Evolutionary conservation across 2,329 filamentous ascomycete species (phyloP).

Genomic region (Fusarium sp.): DNA sequence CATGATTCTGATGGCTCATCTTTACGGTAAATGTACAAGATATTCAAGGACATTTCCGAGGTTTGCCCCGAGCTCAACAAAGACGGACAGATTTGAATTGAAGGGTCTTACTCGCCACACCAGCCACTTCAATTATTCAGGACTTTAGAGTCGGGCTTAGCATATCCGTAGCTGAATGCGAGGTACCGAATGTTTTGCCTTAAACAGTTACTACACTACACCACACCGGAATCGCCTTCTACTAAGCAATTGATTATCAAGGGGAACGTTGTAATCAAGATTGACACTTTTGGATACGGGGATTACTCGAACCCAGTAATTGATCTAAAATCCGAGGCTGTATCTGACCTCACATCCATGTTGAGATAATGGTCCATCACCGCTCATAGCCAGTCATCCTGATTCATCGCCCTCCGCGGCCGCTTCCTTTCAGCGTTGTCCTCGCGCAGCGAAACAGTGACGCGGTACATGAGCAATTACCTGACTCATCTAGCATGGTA

Average conservation of each 20-base stretch:
- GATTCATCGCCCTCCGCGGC: conserved; percentile 23
- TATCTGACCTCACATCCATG: conserved; percentile 14
- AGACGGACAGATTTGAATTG: conserved; percentile 10
- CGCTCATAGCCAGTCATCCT: conserved; percentile 16
- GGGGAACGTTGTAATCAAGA: not conserved
- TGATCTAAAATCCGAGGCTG: conserved; percentile 18
- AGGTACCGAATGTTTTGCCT: conserved; percentile 21
- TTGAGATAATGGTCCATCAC: not conserved
- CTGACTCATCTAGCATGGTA: conserved; percentile 37
- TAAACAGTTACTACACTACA: conserved; percentile 5
- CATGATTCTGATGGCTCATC: conserved; percentile 19
- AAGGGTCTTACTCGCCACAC: conserved; percentile 43
- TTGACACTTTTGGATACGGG: conserved; percentile 6
- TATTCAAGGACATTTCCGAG: conserved; percentile 15
- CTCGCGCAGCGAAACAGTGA: conserved; percentile 21
- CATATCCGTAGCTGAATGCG: not conserved
- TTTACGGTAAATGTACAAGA: conserved; percentile 6
- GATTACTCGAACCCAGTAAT: conserved; percentile 14
- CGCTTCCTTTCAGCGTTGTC: conserved; percentile 23
- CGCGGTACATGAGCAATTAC: conserved; percentile 33
- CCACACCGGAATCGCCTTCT: conserved; percentile 32
- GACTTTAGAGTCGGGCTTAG: conserved; percentile 12
- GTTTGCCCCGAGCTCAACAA: conserved; percentile 28
- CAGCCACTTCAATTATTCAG: conserved; percentile 38
- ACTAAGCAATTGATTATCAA: conserved; percentile 18